A percentile compares a stretch with the other conserved stretches of the same genome.
These are phyloP conservation scores for Barnettozyma hawaiiensis DNA, from an alignment of 1,139 yeast species.

Conservation along the genomic window DNA sequence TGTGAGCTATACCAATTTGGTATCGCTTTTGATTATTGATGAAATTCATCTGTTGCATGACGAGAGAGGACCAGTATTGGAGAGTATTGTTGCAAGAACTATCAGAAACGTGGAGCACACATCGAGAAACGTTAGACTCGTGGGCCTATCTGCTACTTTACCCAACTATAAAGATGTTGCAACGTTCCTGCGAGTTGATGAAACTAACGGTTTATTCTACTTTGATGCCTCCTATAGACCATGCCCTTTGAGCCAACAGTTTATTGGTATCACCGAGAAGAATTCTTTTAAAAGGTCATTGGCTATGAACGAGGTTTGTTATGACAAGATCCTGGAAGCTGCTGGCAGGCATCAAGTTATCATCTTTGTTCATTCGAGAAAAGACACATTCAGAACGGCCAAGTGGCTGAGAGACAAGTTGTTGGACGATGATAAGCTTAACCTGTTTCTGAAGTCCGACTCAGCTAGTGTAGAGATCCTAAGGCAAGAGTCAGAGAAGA, in stretches of 20 bases:
- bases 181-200: constrained; percentile 63
- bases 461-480: constrained; percentile 55
- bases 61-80: constrained; percentile 92
- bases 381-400: constrained; percentile 86
- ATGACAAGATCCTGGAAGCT: constrained; percentile 71
- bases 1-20: constrained; percentile 54
- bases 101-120: constrained; percentile 43
- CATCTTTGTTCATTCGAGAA: constrained; percentile 89
- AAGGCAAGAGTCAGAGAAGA: constrained; percentile 53
- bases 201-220: constrained; percentile 46
- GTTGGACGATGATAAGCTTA: constrained; percentile 47
- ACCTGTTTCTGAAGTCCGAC: constrained; percentile 44
- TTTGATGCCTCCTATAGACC: constrained; percentile 86
- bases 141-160: constrained; percentile 90
- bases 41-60: constrained; percentile 93
- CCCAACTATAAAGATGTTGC: constrained; percentile 93
- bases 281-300: constrained; percentile 71
- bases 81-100: constrained; percentile 77
- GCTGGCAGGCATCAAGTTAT: constrained; percentile 70
- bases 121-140: constrained; percentile 51
- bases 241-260: constrained; percentile 86
- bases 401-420: constrained; percentile 62
- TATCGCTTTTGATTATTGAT: constrained; percentile 76
- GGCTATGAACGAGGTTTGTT: constrained; percentile 90
- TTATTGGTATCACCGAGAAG: constrained; percentile 81